Conservation (phyloP, 768 basidiomycete species). For the Leucocoprinus sp. region DNA sequence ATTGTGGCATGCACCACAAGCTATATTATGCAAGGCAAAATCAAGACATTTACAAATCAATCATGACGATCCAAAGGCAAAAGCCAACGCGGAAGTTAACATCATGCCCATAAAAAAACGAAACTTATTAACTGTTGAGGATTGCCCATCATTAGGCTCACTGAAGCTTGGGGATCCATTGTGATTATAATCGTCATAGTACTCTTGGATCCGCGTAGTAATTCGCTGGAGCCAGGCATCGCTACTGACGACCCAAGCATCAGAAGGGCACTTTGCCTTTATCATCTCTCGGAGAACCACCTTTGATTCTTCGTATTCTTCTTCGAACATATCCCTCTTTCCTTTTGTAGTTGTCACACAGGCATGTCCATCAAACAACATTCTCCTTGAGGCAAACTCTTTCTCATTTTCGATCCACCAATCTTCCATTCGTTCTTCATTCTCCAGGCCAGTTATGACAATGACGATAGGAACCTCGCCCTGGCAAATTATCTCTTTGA, state of each 20-base stretch:
- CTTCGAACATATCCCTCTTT: slow-evolving; percentile 14
- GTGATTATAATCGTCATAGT: slow-evolving; percentile 2
- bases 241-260: neutral
- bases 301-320: slow-evolving; percentile 14
- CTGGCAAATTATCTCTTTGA: slow-evolving; percentile 8
- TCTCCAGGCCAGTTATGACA: slow-evolving; percentile 10
- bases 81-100: too few species aligned
- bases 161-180: neutral
- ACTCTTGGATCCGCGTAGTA: neutral
- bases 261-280: neutral
- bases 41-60: too few species aligned
- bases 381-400: slow-evolving; percentile 3
- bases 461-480: slow-evolving; percentile 6
- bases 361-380: slow-evolving; percentile 8
- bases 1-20: too few species aligned
- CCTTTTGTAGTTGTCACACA: slow-evolving; percentile 23
- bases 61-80: too few species aligned
- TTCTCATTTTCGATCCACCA: slow-evolving; percentile 10
- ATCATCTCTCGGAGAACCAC: slow-evolving; percentile 5
- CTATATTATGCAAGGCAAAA: too few species aligned
- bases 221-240: neutral
- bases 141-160: neutral
- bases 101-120: neutral
- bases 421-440: slow-evolving; percentile 11
- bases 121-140: neutral